phyloP scores from a whole-genome alignment of 208 protist species.

The Wallacemonas rigidus region DNA sequence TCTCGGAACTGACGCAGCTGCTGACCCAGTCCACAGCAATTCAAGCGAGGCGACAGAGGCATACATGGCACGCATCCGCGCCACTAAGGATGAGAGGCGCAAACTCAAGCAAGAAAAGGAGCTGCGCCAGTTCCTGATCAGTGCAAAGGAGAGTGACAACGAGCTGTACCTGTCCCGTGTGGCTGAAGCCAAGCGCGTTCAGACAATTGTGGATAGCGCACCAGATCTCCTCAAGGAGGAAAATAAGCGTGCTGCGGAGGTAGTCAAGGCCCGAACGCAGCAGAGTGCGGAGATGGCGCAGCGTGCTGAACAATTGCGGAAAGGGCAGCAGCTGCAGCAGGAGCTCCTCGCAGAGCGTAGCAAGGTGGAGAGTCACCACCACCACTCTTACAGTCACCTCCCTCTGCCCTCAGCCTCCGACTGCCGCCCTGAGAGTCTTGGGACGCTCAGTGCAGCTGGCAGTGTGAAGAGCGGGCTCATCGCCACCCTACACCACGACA shows the following conservation, averaged over 20 bases:
- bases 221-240: conserved; percentile 38
- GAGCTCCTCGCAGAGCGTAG: conserved; percentile 19
- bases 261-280: background rate
- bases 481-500: conserved; percentile 15
- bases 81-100: conserved; percentile 50
- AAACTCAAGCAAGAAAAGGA: conserved; percentile 63
- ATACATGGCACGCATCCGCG: conserved; percentile 62
- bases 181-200: conserved; percentile 29
- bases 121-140: conserved; percentile 48
- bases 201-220: conserved; percentile 38
- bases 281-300: conserved; percentile 15
- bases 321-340: conserved; percentile 15
- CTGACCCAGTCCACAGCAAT: conserved; percentile 12
- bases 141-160: conserved; percentile 46
- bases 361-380: background rate
- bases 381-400: background rate
- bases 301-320: conserved; percentile 20
- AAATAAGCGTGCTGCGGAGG: conserved; percentile 20
- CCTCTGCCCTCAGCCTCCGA: conserved; percentile 2
- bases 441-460: background rate
- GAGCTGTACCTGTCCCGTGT: conserved; percentile 27
- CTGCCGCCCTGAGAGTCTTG: background rate
- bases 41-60: conserved; percentile 24
- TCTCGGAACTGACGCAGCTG: conserved; percentile 31
- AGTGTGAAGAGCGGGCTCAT: conserved; percentile 5